These are phyloP conservation scores for Neofusicoccum parvum DNA, from an alignment of 2,329 filamentous ascomycete species.

Conservation along the genomic window DNA sequence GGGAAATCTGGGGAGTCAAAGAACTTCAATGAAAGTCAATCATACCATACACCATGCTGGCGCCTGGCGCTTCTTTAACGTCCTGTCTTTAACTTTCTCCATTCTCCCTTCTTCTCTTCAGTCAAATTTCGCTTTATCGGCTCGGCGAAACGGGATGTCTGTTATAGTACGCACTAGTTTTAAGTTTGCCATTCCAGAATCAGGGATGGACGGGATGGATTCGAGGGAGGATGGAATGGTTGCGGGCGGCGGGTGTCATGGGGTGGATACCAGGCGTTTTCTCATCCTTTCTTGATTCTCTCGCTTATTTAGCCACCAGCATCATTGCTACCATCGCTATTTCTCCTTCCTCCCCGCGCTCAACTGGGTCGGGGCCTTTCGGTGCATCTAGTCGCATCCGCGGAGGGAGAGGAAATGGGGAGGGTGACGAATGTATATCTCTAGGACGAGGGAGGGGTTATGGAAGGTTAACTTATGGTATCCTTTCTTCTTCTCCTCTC, in stretches of 20 bases:
- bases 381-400: too few relatives aligned
- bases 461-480: too few relatives aligned
- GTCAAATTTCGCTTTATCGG: not conserved
- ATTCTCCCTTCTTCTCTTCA: not conserved
- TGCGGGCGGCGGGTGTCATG: not conserved
- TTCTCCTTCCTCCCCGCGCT: not conserved
- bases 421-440: too few relatives aligned
- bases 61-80: not conserved
- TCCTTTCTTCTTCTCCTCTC: too few relatives aligned
- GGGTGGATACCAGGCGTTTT: constrained; percentile 9
- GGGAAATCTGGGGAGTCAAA: not conserved
- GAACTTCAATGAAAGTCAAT: constrained; percentile 13
- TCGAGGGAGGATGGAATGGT: too few relatives aligned
- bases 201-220: too few relatives aligned
- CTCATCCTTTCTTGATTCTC: not conserved
- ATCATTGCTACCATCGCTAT: not conserved
- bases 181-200: not conserved
- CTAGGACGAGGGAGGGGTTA: too few relatives aligned
- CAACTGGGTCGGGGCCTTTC: not conserved
- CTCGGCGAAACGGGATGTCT: not conserved
- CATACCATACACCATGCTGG: not conserved
- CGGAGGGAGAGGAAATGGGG: too few relatives aligned
- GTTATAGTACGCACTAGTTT: not conserved
- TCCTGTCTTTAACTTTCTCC: too few relatives aligned
- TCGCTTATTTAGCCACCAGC: not conserved